Base-by-base conservation (phyloP, 2,329 filamentous ascomycete species). In the Alternaria burnsii region DNA sequence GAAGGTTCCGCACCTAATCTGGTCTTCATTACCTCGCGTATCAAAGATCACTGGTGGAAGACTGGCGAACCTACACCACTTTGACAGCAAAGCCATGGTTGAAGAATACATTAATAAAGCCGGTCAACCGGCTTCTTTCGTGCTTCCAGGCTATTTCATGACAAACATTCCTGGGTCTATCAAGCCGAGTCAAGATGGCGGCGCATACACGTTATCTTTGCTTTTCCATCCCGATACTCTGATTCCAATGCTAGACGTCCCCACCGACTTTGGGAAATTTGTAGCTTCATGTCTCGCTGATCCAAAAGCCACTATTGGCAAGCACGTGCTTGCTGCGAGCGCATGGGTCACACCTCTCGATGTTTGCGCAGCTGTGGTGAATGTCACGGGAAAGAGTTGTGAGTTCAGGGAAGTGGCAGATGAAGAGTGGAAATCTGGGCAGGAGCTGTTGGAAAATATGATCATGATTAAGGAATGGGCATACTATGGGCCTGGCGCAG, bases 1-100 rank as follows among this genome's bases (percentile, higher is more conserved):
- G 9, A 62, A 63, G 12, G 62, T 71, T 2, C 51, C 66, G 24
- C 66, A 68, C 32, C 41, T 71, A n/a, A 65, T 72, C 44, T 73
- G 69, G 54, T 71, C 67, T 1, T 68, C 69, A 0, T 54, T 73
- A 16, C 32, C 68, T n/a, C 61, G 68, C 28, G 65, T 66, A 2
- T 65, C 64, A 20, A 64, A 68, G 32, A 38, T 62, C 9, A 70
- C 65, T 9, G 62, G 66, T n/a, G 79, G 78, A 12, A 76, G 75
- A 26, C 72, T 80, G 24, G 63, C 66, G 8, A 67, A 77, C 30
- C 75, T 81, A 12, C 65, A 80, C 57, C 83, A 86, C 65, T 89
- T 88, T 60, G 86, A 89, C 70, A 76, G 74, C 69, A 88, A 88
- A 72, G 85, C 85, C 14, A 74, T 81, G 6, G 81, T 86, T 0